Conservation (phyloP, 495 filamentous ascomycete species). For the Xylaria scruposa region DNA sequence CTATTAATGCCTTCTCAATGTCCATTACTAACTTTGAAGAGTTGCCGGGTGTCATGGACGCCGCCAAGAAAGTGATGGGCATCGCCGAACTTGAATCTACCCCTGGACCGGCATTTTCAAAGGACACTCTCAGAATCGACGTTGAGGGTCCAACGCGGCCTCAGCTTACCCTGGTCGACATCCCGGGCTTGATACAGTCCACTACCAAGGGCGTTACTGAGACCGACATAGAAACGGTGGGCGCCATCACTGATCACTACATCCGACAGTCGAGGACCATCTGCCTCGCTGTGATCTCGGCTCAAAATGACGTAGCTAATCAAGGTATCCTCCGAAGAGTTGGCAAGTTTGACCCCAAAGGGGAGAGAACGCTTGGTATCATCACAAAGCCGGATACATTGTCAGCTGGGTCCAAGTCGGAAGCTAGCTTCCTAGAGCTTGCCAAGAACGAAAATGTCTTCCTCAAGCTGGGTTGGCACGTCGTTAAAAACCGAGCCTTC, state of each 20-base stretch:
- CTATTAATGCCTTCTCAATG: background rate
- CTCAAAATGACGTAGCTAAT: constrained; percentile 54
- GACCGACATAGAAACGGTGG: background rate
- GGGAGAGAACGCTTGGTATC: constrained; percentile 54
- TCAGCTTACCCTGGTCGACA: constrained; percentile 5
- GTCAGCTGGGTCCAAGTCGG: background rate
- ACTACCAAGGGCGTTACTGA: constrained; percentile 7
- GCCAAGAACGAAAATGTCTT: constrained; percentile 2
- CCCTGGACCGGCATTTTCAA: background rate
- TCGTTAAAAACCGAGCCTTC: constrained; percentile 9
- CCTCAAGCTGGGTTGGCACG: constrained; percentile 4
- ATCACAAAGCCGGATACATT: constrained; percentile 61
- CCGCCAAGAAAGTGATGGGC: constrained; percentile 6
- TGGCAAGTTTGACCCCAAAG: constrained; percentile 47
- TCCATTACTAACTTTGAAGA: background rate
- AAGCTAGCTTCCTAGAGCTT: background rate
- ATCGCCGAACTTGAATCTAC: background rate
- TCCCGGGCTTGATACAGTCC: constrained; percentile 8
- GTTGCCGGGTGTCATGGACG: background rate
- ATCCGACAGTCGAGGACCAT: constrained; percentile 54
- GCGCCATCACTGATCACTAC: constrained; percentile 36
- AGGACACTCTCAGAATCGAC: constrained; percentile 4
- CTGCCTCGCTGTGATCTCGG: constrained; percentile 54
- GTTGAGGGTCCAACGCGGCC: background rate
- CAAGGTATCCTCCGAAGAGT: constrained; percentile 49